phyloP scores from a whole-genome alignment of 1,139 yeast genomes.

The Taiozyma sp. region DNA sequence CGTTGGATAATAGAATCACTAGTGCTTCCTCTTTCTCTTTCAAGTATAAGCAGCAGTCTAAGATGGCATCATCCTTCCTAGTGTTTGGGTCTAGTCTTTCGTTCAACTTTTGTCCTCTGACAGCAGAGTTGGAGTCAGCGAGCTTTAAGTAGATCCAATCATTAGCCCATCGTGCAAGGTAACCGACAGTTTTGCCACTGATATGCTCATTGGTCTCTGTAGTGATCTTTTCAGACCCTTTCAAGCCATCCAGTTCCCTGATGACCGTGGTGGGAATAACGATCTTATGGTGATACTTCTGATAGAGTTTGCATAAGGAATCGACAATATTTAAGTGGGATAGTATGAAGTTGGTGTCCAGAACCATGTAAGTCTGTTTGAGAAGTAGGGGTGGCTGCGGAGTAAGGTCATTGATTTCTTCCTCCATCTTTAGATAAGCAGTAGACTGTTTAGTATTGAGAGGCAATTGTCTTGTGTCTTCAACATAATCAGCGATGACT shows the following conservation, averaged over 20 bases:
- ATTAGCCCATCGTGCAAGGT: conserved; percentile 68
- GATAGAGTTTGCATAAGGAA: conserved; percentile 38
- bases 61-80: conserved; percentile 72
- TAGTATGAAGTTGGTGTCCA: conserved; percentile 77
- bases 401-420: conserved; percentile 12
- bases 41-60: conserved; percentile 78
- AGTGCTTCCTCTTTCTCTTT: conserved; percentile 38
- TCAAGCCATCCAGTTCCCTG: conserved; percentile 77
- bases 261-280: conserved; percentile 70
- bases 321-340: conserved; percentile 58
- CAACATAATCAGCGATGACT: conserved; percentile 40
- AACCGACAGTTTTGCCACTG: conserved; percentile 39
- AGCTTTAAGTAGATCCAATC: conserved; percentile 71
- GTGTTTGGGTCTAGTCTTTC: conserved; percentile 45
- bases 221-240: conserved; percentile 33
- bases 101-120: conserved; percentile 60
- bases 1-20: conserved; percentile 71
- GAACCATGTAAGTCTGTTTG: conserved; percentile 38
- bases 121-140: conserved; percentile 44
- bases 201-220: conserved; percentile 6
- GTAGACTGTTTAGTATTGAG: background rate
- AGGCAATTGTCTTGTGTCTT: conserved; percentile 18
- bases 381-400: conserved; percentile 16
- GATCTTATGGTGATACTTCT: conserved; percentile 41
- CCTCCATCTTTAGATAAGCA: background rate